phyloP scores from a whole-genome alignment of 768 basidiomycete genomes.

The Mycena capillaripes region DNA sequence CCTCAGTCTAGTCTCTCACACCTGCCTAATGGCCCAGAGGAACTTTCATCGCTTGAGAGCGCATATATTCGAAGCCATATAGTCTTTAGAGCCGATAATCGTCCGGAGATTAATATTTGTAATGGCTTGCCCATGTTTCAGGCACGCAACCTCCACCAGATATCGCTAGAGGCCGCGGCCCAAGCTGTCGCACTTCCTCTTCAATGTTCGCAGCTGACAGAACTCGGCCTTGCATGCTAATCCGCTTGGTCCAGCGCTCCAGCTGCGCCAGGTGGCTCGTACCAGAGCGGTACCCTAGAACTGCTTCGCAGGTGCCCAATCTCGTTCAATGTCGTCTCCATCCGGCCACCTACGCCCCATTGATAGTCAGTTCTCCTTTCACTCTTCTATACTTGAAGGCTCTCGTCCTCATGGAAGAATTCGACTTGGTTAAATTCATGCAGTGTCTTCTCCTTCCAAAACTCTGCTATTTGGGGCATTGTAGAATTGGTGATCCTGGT shows the following conservation, averaged over 20 bases:
- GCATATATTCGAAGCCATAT: neutral
- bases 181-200: neutral
- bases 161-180: neutral
- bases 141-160: neutral
- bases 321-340: neutral
- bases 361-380: neutral
- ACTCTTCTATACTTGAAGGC: neutral
- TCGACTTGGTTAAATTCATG: no score
- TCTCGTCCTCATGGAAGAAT: neutral
- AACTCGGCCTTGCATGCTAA: neutral
- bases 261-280: neutral
- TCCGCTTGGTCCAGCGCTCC: neutral
- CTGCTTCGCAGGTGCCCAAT: slow-evolving; percentile 9
- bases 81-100: no score
- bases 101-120: neutral
- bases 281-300: neutral
- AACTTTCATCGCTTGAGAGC: neutral
- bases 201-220: slow-evolving; percentile 8
- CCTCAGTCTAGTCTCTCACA: no score
- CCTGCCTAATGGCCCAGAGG: no score
- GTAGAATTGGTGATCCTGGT: no score
- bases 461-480: neutral
- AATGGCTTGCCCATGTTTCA: neutral
- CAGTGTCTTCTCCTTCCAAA: neutral
- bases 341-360: neutral